These are phyloP conservation scores for Haplosporangium sp. DNA, from an alignment of 371 early-diverging fungal species.

Conservation along the genomic window DNA sequence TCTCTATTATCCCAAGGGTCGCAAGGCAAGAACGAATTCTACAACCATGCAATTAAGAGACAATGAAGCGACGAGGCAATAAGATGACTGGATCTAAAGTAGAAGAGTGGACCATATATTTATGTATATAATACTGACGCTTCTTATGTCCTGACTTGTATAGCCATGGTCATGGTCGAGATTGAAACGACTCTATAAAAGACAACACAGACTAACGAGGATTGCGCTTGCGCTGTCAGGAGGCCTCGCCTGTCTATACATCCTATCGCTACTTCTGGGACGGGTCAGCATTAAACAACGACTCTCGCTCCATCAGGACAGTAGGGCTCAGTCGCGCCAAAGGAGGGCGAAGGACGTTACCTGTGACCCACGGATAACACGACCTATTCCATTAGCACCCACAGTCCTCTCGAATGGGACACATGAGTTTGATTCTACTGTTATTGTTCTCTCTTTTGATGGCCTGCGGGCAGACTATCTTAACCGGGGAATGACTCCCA, in stretches of 20 bases:
- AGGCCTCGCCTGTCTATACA: slow-evolving; percentile 16
- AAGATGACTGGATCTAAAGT: not conserved
- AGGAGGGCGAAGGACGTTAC: slow-evolving; percentile 6
- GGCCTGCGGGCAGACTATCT: slow-evolving; percentile 92
- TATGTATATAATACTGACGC: not conserved
- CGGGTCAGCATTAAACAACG: not conserved
- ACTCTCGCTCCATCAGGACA: slow-evolving; percentile 1
- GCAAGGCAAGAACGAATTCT: slow-evolving; percentile 14
- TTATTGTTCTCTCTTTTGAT: slow-evolving; percentile 92
- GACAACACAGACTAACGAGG: slow-evolving; percentile 16
- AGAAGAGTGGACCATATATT: too few species aligned
- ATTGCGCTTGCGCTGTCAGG: slow-evolving; percentile 12
- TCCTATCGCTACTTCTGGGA: slow-evolving; percentile 11
- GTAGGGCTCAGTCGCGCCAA: slow-evolving; percentile 9
- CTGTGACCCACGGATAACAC: slow-evolving; percentile 22
- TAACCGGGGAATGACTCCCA: slow-evolving; percentile 77
- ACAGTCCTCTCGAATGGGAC: slow-evolving; percentile 70
- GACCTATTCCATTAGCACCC: slow-evolving; percentile 28
- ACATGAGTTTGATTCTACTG: slow-evolving; percentile 76
- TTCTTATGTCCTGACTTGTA: not conserved
- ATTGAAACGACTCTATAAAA: slow-evolving; percentile 6
- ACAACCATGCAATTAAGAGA: too few species aligned
- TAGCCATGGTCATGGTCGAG: slow-evolving; percentile 45
- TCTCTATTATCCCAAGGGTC: slow-evolving; percentile 17
- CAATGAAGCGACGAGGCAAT: too few species aligned